These are phyloP conservation scores for Bipolaris bicolor DNA, from an alignment of 2,329 filamentous ascomycete genomes.

Conservation along the genomic window DNA sequence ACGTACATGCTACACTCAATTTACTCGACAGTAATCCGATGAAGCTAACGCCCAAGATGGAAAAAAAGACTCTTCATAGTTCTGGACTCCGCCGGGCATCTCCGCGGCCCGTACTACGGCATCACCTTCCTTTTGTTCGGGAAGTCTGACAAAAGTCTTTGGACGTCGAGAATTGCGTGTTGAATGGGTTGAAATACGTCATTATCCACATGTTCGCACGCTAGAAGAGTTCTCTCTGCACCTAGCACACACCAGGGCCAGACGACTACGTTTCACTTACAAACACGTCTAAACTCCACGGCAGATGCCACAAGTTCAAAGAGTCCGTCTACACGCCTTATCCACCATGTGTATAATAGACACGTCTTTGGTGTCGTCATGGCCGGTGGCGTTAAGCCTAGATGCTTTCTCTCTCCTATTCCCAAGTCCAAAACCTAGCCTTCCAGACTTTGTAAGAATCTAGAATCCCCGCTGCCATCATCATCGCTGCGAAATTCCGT, in stretches of 20 bases:
- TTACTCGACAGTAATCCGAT: background rate
- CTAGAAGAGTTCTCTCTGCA: constrained; percentile 2
- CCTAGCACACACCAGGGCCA: background rate
- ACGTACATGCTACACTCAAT: background rate
- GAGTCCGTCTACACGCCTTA: background rate
- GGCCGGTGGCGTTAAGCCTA: background rate
- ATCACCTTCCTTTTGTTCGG: background rate
- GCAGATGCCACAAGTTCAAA: background rate
- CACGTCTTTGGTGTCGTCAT: background rate
- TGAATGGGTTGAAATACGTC: background rate
- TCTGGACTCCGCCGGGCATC: background rate
- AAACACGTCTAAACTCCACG: background rate
- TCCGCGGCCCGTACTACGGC: background rate
- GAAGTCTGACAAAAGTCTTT: background rate
- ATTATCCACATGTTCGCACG: background rate
- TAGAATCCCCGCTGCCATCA: background rate
- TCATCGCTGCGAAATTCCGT: background rate
- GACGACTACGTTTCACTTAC: background rate
- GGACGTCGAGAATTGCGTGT: background rate
- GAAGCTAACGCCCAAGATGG: background rate
- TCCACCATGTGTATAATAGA: background rate
- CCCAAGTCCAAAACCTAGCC: background rate
- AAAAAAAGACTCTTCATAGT: background rate
- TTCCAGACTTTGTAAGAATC: background rate
- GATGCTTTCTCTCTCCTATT: background rate